A percentile compares a stretch with the other conserved stretches of the same genome.
Conservation (phyloP, 116 monocot species). For the Zostera marina region DNA sequence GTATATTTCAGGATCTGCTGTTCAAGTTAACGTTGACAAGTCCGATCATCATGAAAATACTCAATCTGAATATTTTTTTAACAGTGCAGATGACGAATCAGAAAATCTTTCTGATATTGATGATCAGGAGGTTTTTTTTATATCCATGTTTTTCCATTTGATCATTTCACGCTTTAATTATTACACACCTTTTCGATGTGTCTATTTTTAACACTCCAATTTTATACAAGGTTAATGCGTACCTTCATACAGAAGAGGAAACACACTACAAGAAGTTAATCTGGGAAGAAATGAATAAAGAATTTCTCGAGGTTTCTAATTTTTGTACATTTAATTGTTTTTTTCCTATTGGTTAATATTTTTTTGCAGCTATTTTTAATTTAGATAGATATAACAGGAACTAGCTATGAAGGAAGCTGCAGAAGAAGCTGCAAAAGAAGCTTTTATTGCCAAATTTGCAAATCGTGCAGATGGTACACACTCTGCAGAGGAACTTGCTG, state of each 20-base stretch:
- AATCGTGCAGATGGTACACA: slow-evolving; percentile 23
- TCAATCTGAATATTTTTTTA: slow-evolving; percentile 11
- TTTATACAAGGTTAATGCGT: slow-evolving; percentile 53
- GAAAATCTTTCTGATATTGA: slow-evolving; percentile 92
- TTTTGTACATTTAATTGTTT: background rate
- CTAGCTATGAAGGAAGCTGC: slow-evolving; percentile 81
- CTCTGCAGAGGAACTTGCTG: slow-evolving; percentile 25
- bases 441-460: slow-evolving; percentile 24
- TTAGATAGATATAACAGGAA: slow-evolving; percentile 31
- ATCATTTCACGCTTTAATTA: background rate
- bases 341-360: background rate
- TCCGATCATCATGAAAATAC: slow-evolving; percentile 9
- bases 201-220: slow-evolving; percentile 1
- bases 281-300: slow-evolving; percentile 93
- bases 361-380: background rate
- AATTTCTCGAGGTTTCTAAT: slow-evolving; percentile 65
- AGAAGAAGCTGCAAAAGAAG: slow-evolving; percentile 37
- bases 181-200: background rate
- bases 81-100: slow-evolving; percentile 12
- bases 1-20: slow-evolving; percentile 9
- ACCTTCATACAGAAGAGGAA: slow-evolving; percentile 79
- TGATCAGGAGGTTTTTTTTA: slow-evolving; percentile 46
- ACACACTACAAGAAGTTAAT: slow-evolving; percentile 57
- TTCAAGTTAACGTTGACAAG: slow-evolving; percentile 13
- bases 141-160: background rate